phyloP scores from a whole-genome alignment of 768 basidiomycete genomes.

The Porpolomopsis calyptriformis region DNA sequence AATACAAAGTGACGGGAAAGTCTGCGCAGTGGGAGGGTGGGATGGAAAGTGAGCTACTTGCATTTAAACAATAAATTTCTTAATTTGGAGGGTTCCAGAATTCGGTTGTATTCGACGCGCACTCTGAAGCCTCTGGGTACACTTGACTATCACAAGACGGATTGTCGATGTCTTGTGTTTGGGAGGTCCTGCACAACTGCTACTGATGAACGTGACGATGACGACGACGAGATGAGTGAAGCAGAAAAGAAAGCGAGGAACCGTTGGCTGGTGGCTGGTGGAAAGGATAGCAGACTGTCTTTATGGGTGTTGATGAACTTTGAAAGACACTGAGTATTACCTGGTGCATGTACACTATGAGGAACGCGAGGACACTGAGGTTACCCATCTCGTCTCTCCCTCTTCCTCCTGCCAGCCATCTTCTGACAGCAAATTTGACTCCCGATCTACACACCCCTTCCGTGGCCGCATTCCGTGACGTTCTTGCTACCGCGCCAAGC shows the following conservation, averaged over 20 bases:
- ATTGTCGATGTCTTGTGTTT: conserved; percentile 69
- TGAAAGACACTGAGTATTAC: conserved; percentile 15
- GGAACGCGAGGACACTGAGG: background rate
- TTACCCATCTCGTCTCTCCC: conserved; percentile 42
- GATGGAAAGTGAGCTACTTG: conserved; percentile 65
- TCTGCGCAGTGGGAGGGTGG: conserved; percentile 90
- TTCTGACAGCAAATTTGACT: conserved; percentile 38
- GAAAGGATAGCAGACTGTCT: conserved; percentile 59
- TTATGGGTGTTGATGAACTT: conserved; percentile 61
- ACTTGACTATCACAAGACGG: conserved; percentile 69
- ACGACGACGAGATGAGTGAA: conserved; percentile 47
- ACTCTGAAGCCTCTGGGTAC: conserved; percentile 77
- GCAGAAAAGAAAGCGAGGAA: conserved; percentile 34
- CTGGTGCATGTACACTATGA: background rate
- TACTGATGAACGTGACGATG: conserved; percentile 29
- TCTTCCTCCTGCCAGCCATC: conserved; percentile 28
- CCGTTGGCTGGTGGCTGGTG: conserved; percentile 57
- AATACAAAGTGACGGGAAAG: conserved; percentile 61
- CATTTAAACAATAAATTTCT: background rate
- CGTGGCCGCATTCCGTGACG: conserved; percentile 39
- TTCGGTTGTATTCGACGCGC: conserved; percentile 75
- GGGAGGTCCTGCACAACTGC: conserved; percentile 24
- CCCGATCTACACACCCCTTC: conserved; percentile 50
- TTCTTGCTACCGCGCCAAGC: conserved; percentile 46
- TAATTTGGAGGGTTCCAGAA: too few species aligned